Conservation (phyloP, 139 green algal species). For the Parachlorella kessleri region DNA sequence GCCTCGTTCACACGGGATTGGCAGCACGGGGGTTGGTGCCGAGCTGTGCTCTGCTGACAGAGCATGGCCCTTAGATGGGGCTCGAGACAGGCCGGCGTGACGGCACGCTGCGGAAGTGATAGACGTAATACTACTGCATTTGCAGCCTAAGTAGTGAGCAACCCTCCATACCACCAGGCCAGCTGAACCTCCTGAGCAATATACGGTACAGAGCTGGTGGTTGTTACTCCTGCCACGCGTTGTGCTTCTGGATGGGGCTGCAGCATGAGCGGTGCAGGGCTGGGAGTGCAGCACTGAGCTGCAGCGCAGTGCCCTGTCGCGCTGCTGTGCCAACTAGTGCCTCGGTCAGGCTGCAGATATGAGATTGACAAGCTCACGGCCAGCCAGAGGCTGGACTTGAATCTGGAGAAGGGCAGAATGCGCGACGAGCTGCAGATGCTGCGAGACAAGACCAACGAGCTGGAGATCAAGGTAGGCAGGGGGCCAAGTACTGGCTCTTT, state of each 20-base stretch:
- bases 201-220: neutral
- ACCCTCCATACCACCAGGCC: too few species aligned
- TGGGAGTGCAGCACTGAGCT: neutral
- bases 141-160: too few species aligned
- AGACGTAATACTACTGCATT: too few species aligned
- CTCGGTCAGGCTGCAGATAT: constrained; percentile 71
- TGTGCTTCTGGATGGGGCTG: neutral
- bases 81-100: too few species aligned
- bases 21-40: too few species aligned
- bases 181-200: neutral
- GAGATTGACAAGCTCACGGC: constrained; percentile 95
- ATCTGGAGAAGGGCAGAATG: constrained; percentile 95
- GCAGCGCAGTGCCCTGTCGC: neutral
- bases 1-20: too few species aligned
- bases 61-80: too few species aligned
- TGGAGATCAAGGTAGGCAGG: constrained; percentile 82
- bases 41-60: too few species aligned
- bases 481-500: too few species aligned
- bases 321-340: neutral
- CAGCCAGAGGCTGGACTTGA: constrained; percentile 91
- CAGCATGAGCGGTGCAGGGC: neutral
- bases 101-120: too few species aligned
- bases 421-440: constrained; percentile 84
- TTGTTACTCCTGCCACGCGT: neutral
- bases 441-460: constrained; percentile 83